Evolutionary conservation across 192 early-diverging fungal species (phyloP).

Genomic region (Powellomyces hirtus): DNA sequence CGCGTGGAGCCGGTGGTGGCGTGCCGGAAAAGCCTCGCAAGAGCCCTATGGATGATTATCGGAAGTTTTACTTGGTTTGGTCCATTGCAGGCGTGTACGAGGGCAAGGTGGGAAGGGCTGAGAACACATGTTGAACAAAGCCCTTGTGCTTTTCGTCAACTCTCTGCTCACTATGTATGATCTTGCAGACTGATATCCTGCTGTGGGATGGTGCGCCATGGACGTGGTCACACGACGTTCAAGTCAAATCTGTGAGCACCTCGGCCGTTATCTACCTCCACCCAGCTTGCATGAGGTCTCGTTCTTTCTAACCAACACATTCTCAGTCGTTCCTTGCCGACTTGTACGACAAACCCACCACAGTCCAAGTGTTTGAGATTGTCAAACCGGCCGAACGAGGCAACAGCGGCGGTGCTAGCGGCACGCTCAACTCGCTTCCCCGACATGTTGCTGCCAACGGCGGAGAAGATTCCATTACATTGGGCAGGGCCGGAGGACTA

Average conservation of each 20-base stretch:
- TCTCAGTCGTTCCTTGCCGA: conserved; percentile 24
- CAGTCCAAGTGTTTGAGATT: conserved; percentile 24
- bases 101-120: conserved; percentile 31
- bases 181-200: conserved; percentile 33
- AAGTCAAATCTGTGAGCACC: conserved; percentile 30
- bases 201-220: conserved; percentile 9
- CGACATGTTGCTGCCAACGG: neutral
- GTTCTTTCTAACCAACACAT: neutral
- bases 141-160: no score
- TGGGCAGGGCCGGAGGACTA: no score
- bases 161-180: no score
- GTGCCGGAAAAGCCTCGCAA: neutral
- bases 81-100: conserved; percentile 27
- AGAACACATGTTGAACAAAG: no score
- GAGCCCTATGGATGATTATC: conserved; percentile 22
- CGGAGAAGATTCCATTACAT: neutral
- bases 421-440: neutral
- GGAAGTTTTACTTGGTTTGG: conserved; percentile 31
- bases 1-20: neutral
- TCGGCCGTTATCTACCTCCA: no score
- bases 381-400: neutral
- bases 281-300: no score
- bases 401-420: neutral
- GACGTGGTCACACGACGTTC: conserved; percentile 28
- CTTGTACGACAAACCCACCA: conserved; percentile 34